Evolutionary conservation across 2,329 filamentous ascomycete genomes (phyloP).

Genomic region (Calonectria crousiana): DNA sequence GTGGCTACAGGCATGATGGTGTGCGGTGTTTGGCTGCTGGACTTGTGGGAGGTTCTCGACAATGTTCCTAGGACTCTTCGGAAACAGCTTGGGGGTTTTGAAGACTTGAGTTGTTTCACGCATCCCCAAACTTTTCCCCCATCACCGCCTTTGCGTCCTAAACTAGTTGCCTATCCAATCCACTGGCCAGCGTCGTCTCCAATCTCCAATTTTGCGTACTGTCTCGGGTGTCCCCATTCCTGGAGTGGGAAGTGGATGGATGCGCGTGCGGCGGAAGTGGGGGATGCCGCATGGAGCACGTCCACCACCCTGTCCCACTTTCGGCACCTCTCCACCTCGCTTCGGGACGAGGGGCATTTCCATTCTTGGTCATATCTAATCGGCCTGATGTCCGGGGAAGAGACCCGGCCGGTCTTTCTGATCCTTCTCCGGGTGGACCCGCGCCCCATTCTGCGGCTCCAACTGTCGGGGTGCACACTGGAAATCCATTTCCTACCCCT

Average conservation of each 20-base stretch:
- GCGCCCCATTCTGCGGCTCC: too few species aligned
- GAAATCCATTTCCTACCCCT: neutral
- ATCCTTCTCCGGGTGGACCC: neutral
- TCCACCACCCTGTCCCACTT: slow-evolving; percentile 11
- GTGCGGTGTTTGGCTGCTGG: neutral
- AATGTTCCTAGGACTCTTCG: neutral
- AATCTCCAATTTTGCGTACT: neutral
- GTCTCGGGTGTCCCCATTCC: slow-evolving; percentile 17
- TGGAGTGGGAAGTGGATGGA: slow-evolving; percentile 19
- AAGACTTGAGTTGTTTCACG: slow-evolving; percentile 15
- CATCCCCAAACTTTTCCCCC: neutral
- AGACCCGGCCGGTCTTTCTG: neutral
- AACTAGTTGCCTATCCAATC: neutral
- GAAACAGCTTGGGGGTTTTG: slow-evolving; percentile 11
- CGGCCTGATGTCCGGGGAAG: neutral
- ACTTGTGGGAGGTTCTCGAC: neutral
- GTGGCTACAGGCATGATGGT: slow-evolving; percentile 32
- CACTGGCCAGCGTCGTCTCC: neutral
- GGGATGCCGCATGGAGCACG: neutral
- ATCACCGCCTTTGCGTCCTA: neutral
- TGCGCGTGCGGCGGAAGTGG: slow-evolving; percentile 10
- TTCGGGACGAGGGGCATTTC: neutral
- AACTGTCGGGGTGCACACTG: neutral
- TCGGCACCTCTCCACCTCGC: neutral
- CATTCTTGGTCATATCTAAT: slow-evolving; percentile 9